Conservation (phyloP, 345 rosid species). For the Gossypium ekmanianum region DNA sequence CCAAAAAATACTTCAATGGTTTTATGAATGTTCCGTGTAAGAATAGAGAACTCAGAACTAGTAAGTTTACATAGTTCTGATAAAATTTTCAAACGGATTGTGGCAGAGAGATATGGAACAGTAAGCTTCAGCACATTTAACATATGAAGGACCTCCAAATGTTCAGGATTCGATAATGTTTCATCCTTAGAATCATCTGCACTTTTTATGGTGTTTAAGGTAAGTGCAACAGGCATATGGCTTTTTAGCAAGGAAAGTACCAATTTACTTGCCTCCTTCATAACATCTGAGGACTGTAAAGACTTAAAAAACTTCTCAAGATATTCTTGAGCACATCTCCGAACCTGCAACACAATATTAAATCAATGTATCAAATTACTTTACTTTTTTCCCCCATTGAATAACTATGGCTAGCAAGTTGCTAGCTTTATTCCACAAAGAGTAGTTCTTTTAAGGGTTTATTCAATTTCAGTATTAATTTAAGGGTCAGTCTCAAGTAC, state of each 20-base stretch:
- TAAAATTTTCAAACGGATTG: slow-evolving; percentile 45
- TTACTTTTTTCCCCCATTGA: background rate
- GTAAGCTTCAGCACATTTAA: slow-evolving; percentile 59
- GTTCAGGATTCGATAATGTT: slow-evolving; percentile 34
- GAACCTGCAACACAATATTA: slow-evolving; percentile 44
- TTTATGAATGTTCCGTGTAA: slow-evolving; percentile 59
- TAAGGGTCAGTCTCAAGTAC: background rate
- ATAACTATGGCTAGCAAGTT: slow-evolving; percentile 8
- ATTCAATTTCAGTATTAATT: background rate
- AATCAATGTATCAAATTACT: slow-evolving; percentile 5
- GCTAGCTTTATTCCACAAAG: background rate
- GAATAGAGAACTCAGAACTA: slow-evolving; percentile 44
- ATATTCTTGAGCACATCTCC: slow-evolving; percentile 79
- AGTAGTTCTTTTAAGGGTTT: background rate
- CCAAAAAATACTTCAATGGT: slow-evolving; percentile 52
- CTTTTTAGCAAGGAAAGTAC: slow-evolving; percentile 43
- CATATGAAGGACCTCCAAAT: slow-evolving; percentile 66
- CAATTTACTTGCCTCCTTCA: slow-evolving; percentile 60
- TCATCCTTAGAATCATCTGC: slow-evolving; percentile 46
- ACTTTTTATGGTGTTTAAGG: slow-evolving; percentile 27
- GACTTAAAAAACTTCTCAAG: slow-evolving; percentile 55
- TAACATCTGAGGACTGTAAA: slow-evolving; percentile 37
- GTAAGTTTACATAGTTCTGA: slow-evolving; percentile 49
- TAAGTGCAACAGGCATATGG: slow-evolving; percentile 35
- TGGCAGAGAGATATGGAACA: slow-evolving; percentile 46